These are phyloP conservation scores for Yamadazyma tumulicola DNA, from an alignment of 805 yeast species.

Conservation along the genomic window DNA sequence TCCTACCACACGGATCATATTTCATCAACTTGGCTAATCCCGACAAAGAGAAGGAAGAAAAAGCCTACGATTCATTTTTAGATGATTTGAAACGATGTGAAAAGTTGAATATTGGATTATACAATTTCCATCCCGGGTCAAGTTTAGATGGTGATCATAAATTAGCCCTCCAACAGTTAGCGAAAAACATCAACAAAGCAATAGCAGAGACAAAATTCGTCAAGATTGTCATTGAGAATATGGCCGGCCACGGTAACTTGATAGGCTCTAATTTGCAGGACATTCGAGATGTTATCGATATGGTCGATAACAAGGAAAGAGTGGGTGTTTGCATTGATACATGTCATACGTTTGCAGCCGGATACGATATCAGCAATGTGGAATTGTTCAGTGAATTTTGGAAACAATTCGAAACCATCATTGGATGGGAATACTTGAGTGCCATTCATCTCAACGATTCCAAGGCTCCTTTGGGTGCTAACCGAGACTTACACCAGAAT, in stretches of 20 bases:
- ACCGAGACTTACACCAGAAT: constrained; percentile 86
- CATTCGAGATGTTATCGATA: constrained; percentile 65
- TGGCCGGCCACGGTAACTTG: constrained; percentile 96
- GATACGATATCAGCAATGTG: constrained; percentile 75
- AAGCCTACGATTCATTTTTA: constrained; percentile 71
- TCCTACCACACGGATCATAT: constrained; percentile 93
- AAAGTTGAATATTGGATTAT: constrained; percentile 73
- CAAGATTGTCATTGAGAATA: constrained; percentile 87
- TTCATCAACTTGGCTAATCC: constrained; percentile 92
- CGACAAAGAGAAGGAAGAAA: constrained; percentile 70
- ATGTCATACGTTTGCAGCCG: constrained; percentile 95
- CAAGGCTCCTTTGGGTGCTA: constrained; percentile 87
- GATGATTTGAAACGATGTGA: constrained; percentile 92
- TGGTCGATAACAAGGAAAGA: constrained; percentile 75
- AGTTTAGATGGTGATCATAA: constrained; percentile 65
- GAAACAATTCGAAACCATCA: constrained; percentile 64
- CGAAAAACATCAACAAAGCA: constrained; percentile 76
- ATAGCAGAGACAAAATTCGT: constrained; percentile 71
- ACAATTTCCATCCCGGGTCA: constrained; percentile 94
- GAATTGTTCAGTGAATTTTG: constrained; percentile 64
- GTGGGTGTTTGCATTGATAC: constrained; percentile 98
- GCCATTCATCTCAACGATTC: constrained; percentile 93
- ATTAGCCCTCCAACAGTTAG: constrained; percentile 64
- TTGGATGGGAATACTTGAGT: constrained; percentile 72
- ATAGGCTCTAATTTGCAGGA: constrained; percentile 83